Percentiles rank a stretch among this genome's conserved stretches.
Conservation (phyloP, 768 basidiomycete genomes). For the Jaapia argillacea region DNA sequence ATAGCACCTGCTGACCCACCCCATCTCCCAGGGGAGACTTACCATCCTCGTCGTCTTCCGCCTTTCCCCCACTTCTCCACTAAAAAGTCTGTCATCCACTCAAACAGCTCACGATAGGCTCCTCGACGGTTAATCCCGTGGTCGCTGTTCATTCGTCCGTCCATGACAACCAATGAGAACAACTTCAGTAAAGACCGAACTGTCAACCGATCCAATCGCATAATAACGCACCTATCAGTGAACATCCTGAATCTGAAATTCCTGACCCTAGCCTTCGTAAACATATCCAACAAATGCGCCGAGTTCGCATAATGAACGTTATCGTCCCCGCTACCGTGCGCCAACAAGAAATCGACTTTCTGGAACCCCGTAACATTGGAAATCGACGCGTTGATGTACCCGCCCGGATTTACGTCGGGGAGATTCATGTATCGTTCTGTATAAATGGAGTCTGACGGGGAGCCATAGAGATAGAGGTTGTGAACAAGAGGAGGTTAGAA, state of each 20-base stretch:
- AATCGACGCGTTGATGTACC: constrained; percentile 88
- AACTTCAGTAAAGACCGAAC: constrained; percentile 10
- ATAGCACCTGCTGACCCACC: too few relatives aligned
- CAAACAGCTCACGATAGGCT: constrained; percentile 76
- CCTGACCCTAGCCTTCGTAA: constrained; percentile 67
- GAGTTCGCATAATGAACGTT: constrained; percentile 94
- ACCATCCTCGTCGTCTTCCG: constrained; percentile 55
- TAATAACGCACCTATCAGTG: constrained; percentile 69
- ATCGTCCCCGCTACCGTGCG: constrained; percentile 93
- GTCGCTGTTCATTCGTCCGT: constrained; percentile 40
- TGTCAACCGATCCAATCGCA: constrained; percentile 7
- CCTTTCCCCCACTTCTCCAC: constrained; percentile 92
- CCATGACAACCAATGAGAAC: constrained; percentile 3
- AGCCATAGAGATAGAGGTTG: neutral
- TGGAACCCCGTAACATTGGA: constrained; percentile 83
- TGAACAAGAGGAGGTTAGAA: neutral
- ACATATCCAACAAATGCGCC: constrained; percentile 87
- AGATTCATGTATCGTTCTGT: constrained; percentile 96
- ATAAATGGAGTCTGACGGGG: constrained; percentile 77
- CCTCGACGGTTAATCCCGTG: constrained; percentile 67
- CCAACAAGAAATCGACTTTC: constrained; percentile 71
- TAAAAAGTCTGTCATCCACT: constrained; percentile 79
- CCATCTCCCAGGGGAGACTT: too few relatives aligned
- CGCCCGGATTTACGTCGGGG: constrained; percentile 65
- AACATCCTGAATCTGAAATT: constrained; percentile 90